Evolutionary conservation across 2,329 filamentous ascomycete species (phyloP), one percentile per base, ranked within the genome.

Genomic region (Colletotrichum kahawae): DNA sequence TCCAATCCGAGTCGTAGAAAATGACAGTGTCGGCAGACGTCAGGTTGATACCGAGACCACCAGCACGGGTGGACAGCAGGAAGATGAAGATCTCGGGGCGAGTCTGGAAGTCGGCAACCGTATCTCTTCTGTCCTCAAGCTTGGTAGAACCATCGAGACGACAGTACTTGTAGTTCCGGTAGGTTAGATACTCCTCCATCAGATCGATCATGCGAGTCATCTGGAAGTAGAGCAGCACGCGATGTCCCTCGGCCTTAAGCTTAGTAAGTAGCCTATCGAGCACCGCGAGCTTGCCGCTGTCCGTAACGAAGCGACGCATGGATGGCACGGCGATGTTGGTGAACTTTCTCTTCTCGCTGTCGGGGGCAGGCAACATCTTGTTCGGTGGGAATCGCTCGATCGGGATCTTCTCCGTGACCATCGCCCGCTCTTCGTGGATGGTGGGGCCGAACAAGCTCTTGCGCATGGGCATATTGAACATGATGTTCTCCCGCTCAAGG

Each of bases 201-300:
- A 99, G 88, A 83, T 99, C 96, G 82, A 99, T 98, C 97, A 99
- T 99, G 82, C 95, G 94, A 5, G 97, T 99, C 97, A 99, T 99
- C 88, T 99, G 97, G 94, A 99, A 99, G 89, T 99, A 99, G 24
- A 99, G 88, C 69, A 99, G 89, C 27, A 99, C 97, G 81, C 97
- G 95, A 80, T 99, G 97, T 43, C 94, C 94, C 77, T 94, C 95
- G 77, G 95, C 94, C 89, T 98, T 99, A 81, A 99, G 92, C 83
- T 95, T 91, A 82, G 94, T 94, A 16, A 99, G 90, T 21, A 99
- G 89, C 78, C 95, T 90, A 82, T 99, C 97, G 66, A 99, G 89
- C 82, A 95, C 95, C 62, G 95, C 96, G 75, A 99, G 91, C 87
- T 99, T 99, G 82, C 97, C 97, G 68, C 95, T 98, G 85, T 98